Evolutionary conservation across 352 stramenopile genomes (phyloP).

Genomic region (Halophytophthora batemanensis): DNA sequence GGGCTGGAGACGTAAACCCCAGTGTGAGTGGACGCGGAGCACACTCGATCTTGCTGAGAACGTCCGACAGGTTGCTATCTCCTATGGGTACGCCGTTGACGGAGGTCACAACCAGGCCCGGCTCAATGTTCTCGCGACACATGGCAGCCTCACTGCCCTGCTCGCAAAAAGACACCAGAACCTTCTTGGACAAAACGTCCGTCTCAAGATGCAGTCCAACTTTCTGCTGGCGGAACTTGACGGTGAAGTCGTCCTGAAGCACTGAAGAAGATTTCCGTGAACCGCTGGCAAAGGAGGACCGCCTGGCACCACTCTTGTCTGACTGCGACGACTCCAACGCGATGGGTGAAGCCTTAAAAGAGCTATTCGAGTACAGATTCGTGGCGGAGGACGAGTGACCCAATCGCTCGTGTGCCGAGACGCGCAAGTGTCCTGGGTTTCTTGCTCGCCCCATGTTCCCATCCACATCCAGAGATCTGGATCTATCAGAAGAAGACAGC

Average conservation of each 20-base stretch:
- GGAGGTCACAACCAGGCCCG: slow-evolving; percentile 58
- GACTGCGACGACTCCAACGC: neutral
- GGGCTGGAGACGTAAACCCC: slow-evolving; percentile 46
- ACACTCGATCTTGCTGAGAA: slow-evolving; percentile 48
- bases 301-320: neutral
- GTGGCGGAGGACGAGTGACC: no score
- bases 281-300: neutral
- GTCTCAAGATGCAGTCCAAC: slow-evolving; percentile 71
- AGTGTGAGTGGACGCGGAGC: slow-evolving; percentile 46
- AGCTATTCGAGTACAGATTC: no score
- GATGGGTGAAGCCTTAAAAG: neutral
- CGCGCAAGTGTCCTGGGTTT: no score
- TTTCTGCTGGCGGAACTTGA: slow-evolving; percentile 59
- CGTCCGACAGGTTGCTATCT: slow-evolving; percentile 41
- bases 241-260: slow-evolving; percentile 44
- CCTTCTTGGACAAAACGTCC: slow-evolving; percentile 52
- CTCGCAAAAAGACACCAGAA: slow-evolving; percentile 62
- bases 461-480: slow-evolving; percentile 12
- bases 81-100: slow-evolving; percentile 51
- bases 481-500: slow-evolving; percentile 3
- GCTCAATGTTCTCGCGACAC: slow-evolving; percentile 34
- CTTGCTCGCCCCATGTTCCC: neutral
- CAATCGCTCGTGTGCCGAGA: no score
- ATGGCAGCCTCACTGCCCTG: slow-evolving; percentile 54
- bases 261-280: neutral